These are phyloP conservation scores for Tulasnella sp. DNA, from an alignment of 768 basidiomycete species.

Conservation along the genomic window DNA sequence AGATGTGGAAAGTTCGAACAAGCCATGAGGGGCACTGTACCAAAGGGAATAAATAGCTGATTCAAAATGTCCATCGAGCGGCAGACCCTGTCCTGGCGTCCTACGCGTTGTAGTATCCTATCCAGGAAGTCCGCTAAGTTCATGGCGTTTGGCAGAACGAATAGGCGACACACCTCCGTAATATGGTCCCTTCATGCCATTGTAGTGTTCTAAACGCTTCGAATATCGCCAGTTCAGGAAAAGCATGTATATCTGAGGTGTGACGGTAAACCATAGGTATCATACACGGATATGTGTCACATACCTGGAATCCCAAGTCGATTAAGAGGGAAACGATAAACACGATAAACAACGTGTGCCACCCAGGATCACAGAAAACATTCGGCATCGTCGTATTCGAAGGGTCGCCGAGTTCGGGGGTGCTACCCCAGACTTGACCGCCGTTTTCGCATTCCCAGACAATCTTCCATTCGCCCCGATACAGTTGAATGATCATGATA, in stretches of 20 bases:
- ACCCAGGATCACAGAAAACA: slow-evolving; percentile 48
- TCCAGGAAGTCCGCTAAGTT: too few species aligned
- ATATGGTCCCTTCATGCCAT: slow-evolving; percentile 48
- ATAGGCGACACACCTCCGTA: slow-evolving; percentile 40
- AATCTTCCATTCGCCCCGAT: slow-evolving; percentile 55
- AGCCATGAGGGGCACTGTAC: too few species aligned
- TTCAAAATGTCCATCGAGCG: too few species aligned
- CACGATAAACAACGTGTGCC: slow-evolving; percentile 46
- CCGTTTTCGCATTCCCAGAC: slow-evolving; percentile 63
- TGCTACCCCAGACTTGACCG: slow-evolving; percentile 35
- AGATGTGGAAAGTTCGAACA: too few species aligned
- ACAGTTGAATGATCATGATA: slow-evolving; percentile 60
- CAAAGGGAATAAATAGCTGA: too few species aligned
- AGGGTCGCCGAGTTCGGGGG: slow-evolving; percentile 36
- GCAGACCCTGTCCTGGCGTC: too few species aligned
- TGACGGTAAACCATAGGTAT: neutral
- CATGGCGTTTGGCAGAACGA: slow-evolving; percentile 20
- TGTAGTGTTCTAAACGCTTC: slow-evolving; percentile 56
- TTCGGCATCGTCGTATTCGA: slow-evolving; percentile 32
- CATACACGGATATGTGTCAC: slow-evolving; percentile 23
- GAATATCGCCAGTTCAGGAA: slow-evolving; percentile 65
- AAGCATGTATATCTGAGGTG: slow-evolving; percentile 54
- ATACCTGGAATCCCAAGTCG: slow-evolving; percentile 57
- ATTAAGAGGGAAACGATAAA: slow-evolving; percentile 51
- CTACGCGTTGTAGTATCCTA: slow-evolving; percentile 40